These are phyloP conservation scores for Candida michaelii DNA, from an alignment of 805 yeast species.

Conservation along the genomic window DNA sequence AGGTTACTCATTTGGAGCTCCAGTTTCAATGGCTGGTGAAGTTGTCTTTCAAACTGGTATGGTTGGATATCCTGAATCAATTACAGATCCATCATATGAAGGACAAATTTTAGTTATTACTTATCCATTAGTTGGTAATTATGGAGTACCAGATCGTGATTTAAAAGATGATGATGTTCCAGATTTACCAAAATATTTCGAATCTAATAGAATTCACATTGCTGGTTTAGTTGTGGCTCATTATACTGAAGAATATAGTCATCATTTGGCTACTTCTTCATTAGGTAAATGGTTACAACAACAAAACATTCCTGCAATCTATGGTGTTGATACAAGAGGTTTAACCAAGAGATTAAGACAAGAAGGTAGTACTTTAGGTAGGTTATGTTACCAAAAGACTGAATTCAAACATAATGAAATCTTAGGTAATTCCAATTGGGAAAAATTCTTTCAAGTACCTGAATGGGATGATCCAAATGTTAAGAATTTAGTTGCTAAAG, in stretches of 20 bases:
- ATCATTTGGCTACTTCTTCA: constrained; percentile 88
- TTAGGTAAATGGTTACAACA: constrained; percentile 91
- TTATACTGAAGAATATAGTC: constrained; percentile 95
- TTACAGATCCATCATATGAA: constrained; percentile 97
- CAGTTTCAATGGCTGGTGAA: constrained; percentile 88
- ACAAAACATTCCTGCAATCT: constrained; percentile 91
- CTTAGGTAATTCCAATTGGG: constrained; percentile 50
- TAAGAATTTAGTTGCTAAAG: constrained; percentile 88
- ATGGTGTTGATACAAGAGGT: constrained; percentile 96
- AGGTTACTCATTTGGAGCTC: constrained; percentile 98
- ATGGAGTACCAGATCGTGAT: constrained; percentile 93
- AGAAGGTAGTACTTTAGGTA: constrained; percentile 89
- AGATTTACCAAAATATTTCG: constrained; percentile 86
- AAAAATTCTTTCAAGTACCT: constrained; percentile 62
- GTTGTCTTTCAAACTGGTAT: constrained; percentile 99
- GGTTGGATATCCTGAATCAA: constrained; percentile 98
- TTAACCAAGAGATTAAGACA: constrained; percentile 91
- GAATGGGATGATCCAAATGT: constrained; percentile 94
- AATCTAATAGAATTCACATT: constrained; percentile 87
- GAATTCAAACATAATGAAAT: constrained; percentile 30
- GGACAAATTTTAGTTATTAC: constrained; percentile 97
- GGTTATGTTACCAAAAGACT: constrained; percentile 64
- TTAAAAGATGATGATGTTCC: constrained; percentile 65
- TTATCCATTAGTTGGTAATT: constrained; percentile 95
- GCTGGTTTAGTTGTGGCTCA: constrained; percentile 97